phyloP scores from a whole-genome alignment of 2,329 filamentous ascomycete genomes.

The Sporothrix sp. region DNA sequence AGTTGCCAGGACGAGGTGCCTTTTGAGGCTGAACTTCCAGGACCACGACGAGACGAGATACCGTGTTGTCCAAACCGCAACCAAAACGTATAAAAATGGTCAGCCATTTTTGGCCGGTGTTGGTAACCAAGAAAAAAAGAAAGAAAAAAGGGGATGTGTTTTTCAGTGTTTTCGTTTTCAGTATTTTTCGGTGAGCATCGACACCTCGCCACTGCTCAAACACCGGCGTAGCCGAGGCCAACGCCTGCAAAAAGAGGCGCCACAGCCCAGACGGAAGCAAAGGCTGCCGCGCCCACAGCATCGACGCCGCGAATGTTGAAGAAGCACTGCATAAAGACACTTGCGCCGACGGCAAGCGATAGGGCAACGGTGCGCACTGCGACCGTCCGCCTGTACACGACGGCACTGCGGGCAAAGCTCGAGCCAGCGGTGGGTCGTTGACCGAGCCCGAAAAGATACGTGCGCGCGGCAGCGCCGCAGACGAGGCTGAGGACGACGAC shows the following conservation, averaged over 20 bases:
- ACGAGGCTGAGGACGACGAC: background rate
- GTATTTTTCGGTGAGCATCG: no score
- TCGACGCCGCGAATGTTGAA: constrained; percentile 63
- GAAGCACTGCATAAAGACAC: constrained; percentile 54
- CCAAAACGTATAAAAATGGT: no score
- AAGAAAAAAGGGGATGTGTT: no score
- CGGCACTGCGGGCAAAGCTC: constrained; percentile 35
- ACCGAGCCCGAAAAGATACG: constrained; percentile 57
- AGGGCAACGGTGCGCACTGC: constrained; percentile 54
- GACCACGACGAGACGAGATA: no score
- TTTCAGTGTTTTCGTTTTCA: no score
- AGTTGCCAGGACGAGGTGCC: no score
- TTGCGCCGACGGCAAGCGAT: constrained; percentile 45
- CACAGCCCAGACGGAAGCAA: constrained; percentile 64
- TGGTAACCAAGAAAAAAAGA: background rate
- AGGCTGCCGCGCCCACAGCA: constrained; percentile 57
- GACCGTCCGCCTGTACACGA: constrained; percentile 35
- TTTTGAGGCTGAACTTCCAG: no score
- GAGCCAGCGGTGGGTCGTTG: constrained; percentile 28
- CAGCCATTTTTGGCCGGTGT: no score
- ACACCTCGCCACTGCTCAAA: no score
- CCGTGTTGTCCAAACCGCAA: no score
- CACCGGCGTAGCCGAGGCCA: constrained; percentile 41
- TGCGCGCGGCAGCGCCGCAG: constrained; percentile 41
- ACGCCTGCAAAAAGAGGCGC: constrained; percentile 52